Base-by-base conservation (phyloP, 108 stramenopile genomes). In the Discostella pseudostelligera region DNA sequence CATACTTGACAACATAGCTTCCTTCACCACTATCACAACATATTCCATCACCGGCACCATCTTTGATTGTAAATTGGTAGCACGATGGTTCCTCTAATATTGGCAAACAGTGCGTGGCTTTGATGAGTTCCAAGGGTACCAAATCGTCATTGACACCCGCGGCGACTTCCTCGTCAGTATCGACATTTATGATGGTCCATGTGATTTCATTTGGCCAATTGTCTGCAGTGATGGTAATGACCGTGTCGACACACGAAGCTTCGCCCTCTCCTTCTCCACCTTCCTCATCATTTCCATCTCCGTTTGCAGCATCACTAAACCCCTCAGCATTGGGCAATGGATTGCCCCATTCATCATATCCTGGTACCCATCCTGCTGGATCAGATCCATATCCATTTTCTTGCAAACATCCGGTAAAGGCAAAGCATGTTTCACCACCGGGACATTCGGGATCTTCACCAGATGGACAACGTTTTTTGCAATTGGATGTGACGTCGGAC, bases 1-100 rank as follows among this genome's bases (percentile, higher is more conserved):
- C 62, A 47, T 59, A 70, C 35, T 46, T 59, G 9, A 74, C 57
- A 19, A 48, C 57, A 40, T 80, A 80, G 6, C 17, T 35, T 6
- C 79, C 79, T 12, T 65, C 58, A 2, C 79, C 79, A 43, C 70
- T 47, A 14, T 70, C 69, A 51, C 79, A 80, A 24, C 79, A 80
- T 10, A 81, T 29, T 9, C 80, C 80, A 69, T 81, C 80, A 6
- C 74, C 73, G 1, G 65, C 76, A 3, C 58, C 10, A 54, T 81
- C 80, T 29, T 21, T 13, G 16, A 81, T 76, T 19, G 67, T 70
- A 29, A 71, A 77, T 17, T 69, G 39, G 49, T 59, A 56, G 48
- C 75, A 76, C n/a, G n/a, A n/a, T n/a, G n/a, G n/a, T 13, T 14
- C 59, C 40, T 24, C 16, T 26, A 0, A 54, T 20, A 42, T 48